Conservation (phyloP, 192 early-diverging fungal species). For the Phycomyces blakesleeanus region DNA sequence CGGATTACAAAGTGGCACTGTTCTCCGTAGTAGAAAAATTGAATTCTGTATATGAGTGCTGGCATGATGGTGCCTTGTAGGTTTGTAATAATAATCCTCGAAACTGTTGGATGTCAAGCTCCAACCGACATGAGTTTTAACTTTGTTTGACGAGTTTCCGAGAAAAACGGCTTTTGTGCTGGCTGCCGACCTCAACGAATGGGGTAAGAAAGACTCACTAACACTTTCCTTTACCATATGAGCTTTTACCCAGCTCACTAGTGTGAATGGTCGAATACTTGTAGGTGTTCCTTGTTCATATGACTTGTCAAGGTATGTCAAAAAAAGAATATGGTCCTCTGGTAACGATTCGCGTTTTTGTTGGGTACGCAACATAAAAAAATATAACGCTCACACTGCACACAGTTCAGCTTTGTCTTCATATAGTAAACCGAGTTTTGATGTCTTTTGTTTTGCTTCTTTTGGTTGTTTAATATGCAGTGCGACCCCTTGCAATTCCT, state of each 20-base stretch:
- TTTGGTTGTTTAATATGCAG: conserved; percentile 1
- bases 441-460: conserved; percentile 1
- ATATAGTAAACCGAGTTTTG: too few relatives aligned
- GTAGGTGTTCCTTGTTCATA: too few relatives aligned
- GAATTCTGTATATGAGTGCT: not conserved
- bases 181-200: not conserved
- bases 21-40: conserved; percentile 11
- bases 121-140: conserved; percentile 1
- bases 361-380: not conserved
- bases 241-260: not conserved
- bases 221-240: not conserved
- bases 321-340: not conserved
- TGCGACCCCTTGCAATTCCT: not conserved
- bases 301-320: not conserved
- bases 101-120: conserved; percentile 1
- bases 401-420: not conserved
- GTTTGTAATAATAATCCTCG: conserved; percentile 8
- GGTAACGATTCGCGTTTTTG: not conserved
- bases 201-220: not conserved
- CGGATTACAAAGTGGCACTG: conserved; percentile 3
- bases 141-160: not conserved
- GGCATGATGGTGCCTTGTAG: not conserved
- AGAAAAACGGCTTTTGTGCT: not conserved
- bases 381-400: not conserved
- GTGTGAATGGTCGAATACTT: not conserved